Evolutionary conservation across 306 rosid species (phyloP).

Genomic region (Vigna trinervia): DNA sequence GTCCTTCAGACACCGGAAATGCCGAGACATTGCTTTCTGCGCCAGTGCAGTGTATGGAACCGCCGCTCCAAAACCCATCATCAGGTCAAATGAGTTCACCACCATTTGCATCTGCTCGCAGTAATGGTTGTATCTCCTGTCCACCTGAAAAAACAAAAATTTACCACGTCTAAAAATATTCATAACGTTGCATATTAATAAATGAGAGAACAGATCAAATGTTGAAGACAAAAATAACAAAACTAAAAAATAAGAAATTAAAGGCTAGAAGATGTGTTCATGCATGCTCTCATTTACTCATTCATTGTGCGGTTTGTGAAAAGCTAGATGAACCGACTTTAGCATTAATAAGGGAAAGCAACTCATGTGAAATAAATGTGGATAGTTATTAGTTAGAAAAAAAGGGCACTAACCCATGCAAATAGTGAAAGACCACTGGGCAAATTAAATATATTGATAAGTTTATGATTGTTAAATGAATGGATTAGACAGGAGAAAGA

Average conservation of each 20-base stretch:
- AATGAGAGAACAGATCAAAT: background rate
- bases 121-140: slow-evolving; percentile 87
- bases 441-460: background rate
- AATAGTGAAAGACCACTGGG: background rate
- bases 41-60: slow-evolving; percentile 93
- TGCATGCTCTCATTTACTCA: slow-evolving; percentile 42
- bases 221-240: background rate
- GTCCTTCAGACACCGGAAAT: slow-evolving; percentile 94
- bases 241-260: background rate
- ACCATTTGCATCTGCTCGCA: slow-evolving; percentile 99
- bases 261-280: background rate
- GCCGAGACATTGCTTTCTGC: slow-evolving; percentile 96
- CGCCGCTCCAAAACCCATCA: slow-evolving; percentile 95
- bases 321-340: slow-evolving; percentile 27
- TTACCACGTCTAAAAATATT: background rate
- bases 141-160: slow-evolving; percentile 63
- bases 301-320: slow-evolving; percentile 35
- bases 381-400: slow-evolving; percentile 24
- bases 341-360: slow-evolving; percentile 41
- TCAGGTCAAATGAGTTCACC: slow-evolving; percentile 86
- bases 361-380: slow-evolving; percentile 21
- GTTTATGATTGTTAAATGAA: slow-evolving; percentile 32
- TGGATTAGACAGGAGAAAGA: slow-evolving; percentile 10
- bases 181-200: background rate
- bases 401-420: slow-evolving; percentile 15